Conservation (phyloP, 306 rosid species). For the Cucurbita ficifolia region DNA sequence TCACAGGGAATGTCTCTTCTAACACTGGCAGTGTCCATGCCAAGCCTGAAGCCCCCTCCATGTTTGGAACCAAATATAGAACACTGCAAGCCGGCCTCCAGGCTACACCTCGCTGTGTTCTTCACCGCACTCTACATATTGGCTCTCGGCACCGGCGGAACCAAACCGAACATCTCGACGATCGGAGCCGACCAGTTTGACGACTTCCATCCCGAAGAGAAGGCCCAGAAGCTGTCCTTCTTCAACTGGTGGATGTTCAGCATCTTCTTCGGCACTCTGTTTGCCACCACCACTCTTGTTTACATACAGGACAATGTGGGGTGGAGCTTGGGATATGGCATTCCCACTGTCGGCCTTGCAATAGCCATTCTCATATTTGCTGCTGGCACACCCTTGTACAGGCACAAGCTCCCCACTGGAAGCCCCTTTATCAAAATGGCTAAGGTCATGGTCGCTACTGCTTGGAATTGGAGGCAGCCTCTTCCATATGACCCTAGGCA, state of each 20-base stretch:
- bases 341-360: constrained; percentile 72
- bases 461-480: constrained; percentile 36
- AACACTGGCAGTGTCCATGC: constrained; percentile 54
- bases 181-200: constrained; percentile 97
- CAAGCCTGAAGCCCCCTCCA: constrained; percentile 41
- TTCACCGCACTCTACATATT: constrained; percentile 68
- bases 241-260: constrained; percentile 99
- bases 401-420: constrained; percentile 45
- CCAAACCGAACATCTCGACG: constrained; percentile 89
- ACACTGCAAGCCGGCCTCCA: constrained; percentile 56
- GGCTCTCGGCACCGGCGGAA: constrained; percentile 88
- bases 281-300: constrained; percentile 64
- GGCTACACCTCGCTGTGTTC: constrained; percentile 48
- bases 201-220: constrained; percentile 60
- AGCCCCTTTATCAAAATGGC: constrained; percentile 45
- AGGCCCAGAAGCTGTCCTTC: constrained; percentile 58
- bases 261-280: constrained; percentile 64
- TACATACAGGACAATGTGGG: constrained; percentile 81
- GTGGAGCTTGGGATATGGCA: constrained; percentile 73
- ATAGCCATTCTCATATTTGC: constrained; percentile 42
- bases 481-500: constrained; percentile 40
- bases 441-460: constrained; percentile 42
- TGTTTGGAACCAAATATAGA: constrained; percentile 21
- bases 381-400: constrained; percentile 55
- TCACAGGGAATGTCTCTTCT: constrained; percentile 67